Conservation (phyloP, 2,329 filamentous ascomycete genomes). For the Aspergillus novoparasiticus region DNA sequence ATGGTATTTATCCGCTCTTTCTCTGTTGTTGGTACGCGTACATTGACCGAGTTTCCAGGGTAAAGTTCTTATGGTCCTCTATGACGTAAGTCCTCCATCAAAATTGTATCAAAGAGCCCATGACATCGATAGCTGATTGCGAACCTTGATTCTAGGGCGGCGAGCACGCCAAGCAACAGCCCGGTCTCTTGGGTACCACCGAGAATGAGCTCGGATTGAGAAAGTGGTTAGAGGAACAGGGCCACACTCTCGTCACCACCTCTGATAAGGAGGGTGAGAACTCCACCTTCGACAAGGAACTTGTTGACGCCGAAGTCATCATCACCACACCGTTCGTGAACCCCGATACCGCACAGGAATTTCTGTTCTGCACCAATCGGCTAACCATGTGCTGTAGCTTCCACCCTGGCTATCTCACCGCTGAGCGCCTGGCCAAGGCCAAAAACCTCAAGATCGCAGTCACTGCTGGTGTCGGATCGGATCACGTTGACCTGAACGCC, state of each 20-base stretch:
- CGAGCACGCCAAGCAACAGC: constrained; percentile 86
- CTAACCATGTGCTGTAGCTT: constrained; percentile 62
- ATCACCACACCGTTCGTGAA: constrained; percentile 86
- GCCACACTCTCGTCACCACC: constrained; percentile 94
- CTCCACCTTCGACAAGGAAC: constrained; percentile 92
- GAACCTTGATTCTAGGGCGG: constrained; percentile 57
- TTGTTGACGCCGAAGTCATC: constrained; percentile 96
- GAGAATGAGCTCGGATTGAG: constrained; percentile 98
- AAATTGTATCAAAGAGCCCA: not conserved
- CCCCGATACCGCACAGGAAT: not conserved
- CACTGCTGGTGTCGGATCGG: constrained; percentile 96
- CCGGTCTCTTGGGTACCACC: constrained; percentile 86
- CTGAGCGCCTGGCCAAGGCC: constrained; percentile 92
- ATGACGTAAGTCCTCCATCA: constrained; percentile 67
- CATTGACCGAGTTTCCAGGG: constrained; percentile 74
- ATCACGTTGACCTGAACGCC: constrained; percentile 95
- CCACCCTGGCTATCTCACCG: constrained; percentile 96
- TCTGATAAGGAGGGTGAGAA: constrained; percentile 95
- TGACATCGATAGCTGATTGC: constrained; percentile 13
- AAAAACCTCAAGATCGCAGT: constrained; percentile 99
- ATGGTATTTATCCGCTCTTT: constrained; percentile 67
- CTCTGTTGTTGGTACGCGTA: constrained; percentile 56
- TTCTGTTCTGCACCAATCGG: not conserved
- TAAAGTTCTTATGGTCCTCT: constrained; percentile 92
- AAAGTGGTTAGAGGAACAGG: constrained; percentile 96